Conservation (phyloP, 257 asterid genomes). For the Echites panduratus region DNA sequence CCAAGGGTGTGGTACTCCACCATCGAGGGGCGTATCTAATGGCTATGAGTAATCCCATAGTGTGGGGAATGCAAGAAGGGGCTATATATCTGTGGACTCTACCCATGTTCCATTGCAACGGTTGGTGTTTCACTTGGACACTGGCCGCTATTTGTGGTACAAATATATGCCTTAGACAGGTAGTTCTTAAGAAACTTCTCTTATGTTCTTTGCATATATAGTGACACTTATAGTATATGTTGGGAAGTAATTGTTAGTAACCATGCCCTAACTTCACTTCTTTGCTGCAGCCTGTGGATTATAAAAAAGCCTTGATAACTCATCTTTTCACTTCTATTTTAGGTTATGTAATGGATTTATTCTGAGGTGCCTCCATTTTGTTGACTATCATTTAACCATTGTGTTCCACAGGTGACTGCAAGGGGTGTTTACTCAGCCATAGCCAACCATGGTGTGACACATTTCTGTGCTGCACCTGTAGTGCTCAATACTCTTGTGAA, state of each 20-base stretch:
- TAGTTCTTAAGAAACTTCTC: conserved; percentile 10
- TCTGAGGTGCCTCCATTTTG: no score
- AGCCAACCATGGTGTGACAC: conserved; percentile 73
- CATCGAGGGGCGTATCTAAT: conserved; percentile 93
- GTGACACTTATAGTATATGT: background rate
- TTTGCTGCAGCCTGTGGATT: background rate
- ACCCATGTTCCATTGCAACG: conserved; percentile 96
- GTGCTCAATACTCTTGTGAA: conserved; percentile 80
- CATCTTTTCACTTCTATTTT: background rate
- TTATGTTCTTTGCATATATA: background rate
- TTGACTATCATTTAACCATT: background rate
- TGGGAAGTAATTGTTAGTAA: background rate
- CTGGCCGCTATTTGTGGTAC: conserved; percentile 88
- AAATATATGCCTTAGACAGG: conserved; percentile 90
- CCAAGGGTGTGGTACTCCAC: conserved; percentile 93
- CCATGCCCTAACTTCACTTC: background rate
- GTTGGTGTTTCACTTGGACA: conserved; percentile 96
- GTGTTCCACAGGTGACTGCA: conserved; percentile 56
- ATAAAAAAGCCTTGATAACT: background rate
- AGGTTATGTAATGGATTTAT: background rate
- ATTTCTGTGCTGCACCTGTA: conserved; percentile 97
- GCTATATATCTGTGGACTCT: conserved; percentile 84
- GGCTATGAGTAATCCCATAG: conserved; percentile 63
- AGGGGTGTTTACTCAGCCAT: conserved; percentile 83
- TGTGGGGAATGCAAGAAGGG: conserved; percentile 81